Conservation (phyloP, 257 asterid species). For the Solanum tarijense region DNA sequence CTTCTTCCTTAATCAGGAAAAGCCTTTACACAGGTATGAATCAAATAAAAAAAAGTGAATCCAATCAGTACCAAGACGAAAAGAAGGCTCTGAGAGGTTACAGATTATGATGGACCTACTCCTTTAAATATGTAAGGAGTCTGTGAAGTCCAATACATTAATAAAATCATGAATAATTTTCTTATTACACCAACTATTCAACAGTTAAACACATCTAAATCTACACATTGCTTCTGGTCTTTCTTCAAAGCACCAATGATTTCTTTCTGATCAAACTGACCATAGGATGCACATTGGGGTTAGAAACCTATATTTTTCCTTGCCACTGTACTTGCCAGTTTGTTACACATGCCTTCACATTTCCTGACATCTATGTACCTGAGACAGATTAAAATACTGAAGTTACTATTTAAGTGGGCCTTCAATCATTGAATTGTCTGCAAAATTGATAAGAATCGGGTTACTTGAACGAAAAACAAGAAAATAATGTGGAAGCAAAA, state of each 20-base stretch:
- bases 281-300: background rate
- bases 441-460: background rate
- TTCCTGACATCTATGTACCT: background rate
- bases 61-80: background rate
- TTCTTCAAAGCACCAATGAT: background rate
- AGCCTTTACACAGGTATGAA: background rate
- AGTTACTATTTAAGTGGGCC: background rate
- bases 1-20: background rate
- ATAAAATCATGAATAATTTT: background rate
- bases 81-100: background rate
- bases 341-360: background rate
- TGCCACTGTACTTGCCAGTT: background rate
- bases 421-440: background rate
- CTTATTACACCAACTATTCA: background rate
- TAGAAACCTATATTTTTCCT: background rate
- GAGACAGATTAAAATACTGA: background rate
- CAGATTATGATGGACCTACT: background rate
- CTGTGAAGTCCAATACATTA: background rate
- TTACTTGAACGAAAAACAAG: background rate
- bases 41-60: background rate
- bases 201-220: background rate
- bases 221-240: background rate
- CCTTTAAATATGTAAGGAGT: background rate
- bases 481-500: background rate
- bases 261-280: background rate